Evolutionary conservation across 768 basidiomycete genomes (phyloP), one percentile per base, ranked within the genome.

Genomic region (Pisolithus microcarpus): DNA sequence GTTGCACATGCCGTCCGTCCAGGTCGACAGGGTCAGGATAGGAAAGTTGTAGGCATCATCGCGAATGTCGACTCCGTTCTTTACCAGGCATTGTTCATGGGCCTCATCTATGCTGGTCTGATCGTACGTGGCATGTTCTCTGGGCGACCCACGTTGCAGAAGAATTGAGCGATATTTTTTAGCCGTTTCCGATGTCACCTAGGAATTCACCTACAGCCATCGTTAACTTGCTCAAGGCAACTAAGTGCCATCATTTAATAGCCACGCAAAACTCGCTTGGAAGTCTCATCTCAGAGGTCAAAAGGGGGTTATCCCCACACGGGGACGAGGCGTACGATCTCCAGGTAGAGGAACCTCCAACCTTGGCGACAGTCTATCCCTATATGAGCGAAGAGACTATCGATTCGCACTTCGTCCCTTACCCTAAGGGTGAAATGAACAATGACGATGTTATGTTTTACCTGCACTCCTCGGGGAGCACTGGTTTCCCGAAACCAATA

Each of bases 401-500:
- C 1, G 21, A 53, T 0, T 61, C 65, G 46, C 7, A 37, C 0
- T 65, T 64, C 36, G 7, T 18, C 16, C 56, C 53, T 1, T 67
- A 64, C 43, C 59, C 56, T 21, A 43, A 48, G 5, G 2, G 49
- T 5, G 1, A 19, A 24, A 49, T 15, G 36, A 54, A 51, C 8
- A 49, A 61, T 21, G 71, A 74, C 50, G 56, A 67, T 1, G 69
- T 73, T 15, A 71, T 70, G 0, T 48, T 75, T 15, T 74, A 77
- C n/a, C 54, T 78, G 47, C 77, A 78, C 52, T 75, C 76, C 0
- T 77, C 74, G 4, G 77, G 76, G 11, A 77, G 76, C 5, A 76
- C 75, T 3, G 77, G 75, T n/a, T 63, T 75, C 36, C 76, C 76
- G 1, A 78, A 78, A 57, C 68, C 75, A 1, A 72, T 78, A 26